These are phyloP conservation scores for Globisporangium carolinianum DNA, from an alignment of 352 stramenopile genomes.

Conservation along the genomic window DNA sequence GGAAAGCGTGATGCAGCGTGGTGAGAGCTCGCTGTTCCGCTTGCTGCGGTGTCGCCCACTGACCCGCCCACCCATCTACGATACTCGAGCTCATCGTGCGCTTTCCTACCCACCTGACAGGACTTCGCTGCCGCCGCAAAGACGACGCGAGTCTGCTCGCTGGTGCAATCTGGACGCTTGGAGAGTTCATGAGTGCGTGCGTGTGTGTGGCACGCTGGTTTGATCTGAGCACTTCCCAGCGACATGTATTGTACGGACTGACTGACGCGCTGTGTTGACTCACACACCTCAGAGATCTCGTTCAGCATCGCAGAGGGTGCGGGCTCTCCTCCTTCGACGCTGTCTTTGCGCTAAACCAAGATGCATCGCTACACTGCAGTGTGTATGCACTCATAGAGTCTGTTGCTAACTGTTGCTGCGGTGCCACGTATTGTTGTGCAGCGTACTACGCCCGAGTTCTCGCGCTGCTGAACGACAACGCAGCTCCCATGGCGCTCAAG, in stretches of 20 bases:
- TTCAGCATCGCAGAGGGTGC: not conserved
- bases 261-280: not conserved
- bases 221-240: not conserved
- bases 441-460: not conserved
- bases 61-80: no score
- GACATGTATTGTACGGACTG: no score
- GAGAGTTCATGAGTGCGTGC: constrained; percentile 15
- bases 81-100: no score
- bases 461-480: not conserved
- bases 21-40: not conserved
- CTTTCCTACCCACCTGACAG: no score
- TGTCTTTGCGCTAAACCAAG: not conserved
- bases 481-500: not conserved
- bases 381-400: no score
- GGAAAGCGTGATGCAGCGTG: constrained; percentile 1
- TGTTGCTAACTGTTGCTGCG: no score
- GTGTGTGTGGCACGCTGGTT: not conserved
- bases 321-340: not conserved
- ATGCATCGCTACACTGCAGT: not conserved
- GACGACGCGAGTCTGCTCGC: not conserved
- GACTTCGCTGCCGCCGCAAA: not conserved
- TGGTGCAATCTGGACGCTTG: constrained; percentile 9
- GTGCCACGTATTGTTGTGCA: not conserved
- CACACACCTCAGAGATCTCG: not conserved
- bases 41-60: not conserved